Evolutionary conservation across 108 stramenopile genomes (phyloP).

Genomic region (Cyclostephanos tholiformis): DNA sequence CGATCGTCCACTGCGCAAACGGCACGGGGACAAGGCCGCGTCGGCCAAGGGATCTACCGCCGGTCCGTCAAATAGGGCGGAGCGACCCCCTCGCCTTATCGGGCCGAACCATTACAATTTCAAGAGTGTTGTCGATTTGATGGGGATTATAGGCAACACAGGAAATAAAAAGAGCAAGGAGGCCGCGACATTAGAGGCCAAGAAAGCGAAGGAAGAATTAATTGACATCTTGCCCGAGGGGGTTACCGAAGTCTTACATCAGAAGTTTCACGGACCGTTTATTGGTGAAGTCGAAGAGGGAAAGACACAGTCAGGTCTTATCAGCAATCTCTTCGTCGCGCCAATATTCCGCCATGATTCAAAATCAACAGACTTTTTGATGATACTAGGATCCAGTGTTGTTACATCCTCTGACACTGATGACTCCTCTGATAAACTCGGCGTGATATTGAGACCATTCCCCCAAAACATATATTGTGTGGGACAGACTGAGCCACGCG

Average conservation of each 20-base stretch:
- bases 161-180: constrained; percentile 54
- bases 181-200: constrained; percentile 49
- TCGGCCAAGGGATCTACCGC: constrained; percentile 22
- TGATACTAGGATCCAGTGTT: constrained; percentile 73
- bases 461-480: constrained; percentile 76
- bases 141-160: constrained; percentile 66
- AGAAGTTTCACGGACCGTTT: constrained; percentile 85
- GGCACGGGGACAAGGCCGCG: constrained; percentile 60
- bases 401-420: constrained; percentile 6
- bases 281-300: constrained; percentile 88
- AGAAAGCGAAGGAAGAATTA: constrained; percentile 52
- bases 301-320: constrained; percentile 72
- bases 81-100: constrained; percentile 63
- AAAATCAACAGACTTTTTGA: constrained; percentile 83
- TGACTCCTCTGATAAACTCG: constrained; percentile 49
- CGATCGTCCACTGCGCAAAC: constrained; percentile 77
- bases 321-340: constrained; percentile 87
- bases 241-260: constrained; percentile 84
- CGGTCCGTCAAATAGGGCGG: constrained; percentile 49
- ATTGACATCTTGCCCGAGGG: constrained; percentile 83
- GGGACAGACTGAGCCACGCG: constrained; percentile 83
- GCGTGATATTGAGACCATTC: constrained; percentile 77
- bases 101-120: constrained; percentile 61
- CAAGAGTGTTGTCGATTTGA: constrained; percentile 71
- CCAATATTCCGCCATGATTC: constrained; percentile 84